Conservation (phyloP, 768 basidiomycete species). For the Hypholoma fasciculare region DNA sequence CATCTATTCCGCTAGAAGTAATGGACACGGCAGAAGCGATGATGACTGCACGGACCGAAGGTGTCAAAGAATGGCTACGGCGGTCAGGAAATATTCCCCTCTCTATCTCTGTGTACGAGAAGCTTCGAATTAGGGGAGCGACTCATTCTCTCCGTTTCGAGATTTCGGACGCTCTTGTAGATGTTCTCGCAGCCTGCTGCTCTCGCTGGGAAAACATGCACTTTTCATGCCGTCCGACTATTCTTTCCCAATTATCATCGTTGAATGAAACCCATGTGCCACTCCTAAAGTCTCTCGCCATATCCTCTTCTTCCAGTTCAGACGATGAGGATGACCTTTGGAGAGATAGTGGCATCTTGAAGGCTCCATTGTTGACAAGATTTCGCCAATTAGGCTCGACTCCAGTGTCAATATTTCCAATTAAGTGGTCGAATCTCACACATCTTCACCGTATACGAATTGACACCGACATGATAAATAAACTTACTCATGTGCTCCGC, state of each 20-base stretch:
- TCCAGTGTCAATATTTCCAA: not conserved
- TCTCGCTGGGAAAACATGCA: not conserved
- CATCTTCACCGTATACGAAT: not conserved
- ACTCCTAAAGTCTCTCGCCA: not conserved
- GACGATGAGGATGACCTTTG: not conserved
- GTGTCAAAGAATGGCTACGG: not conserved
- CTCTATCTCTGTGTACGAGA: not conserved
- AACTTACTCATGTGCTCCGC: not conserved
- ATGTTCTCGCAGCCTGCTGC: not conserved
- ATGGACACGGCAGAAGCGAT: not conserved
- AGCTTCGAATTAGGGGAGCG: not conserved
- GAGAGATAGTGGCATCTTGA: not conserved
- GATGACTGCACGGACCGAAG: not conserved
- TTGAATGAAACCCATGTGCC: not conserved
- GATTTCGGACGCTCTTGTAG: not conserved
- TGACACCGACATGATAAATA: not conserved
- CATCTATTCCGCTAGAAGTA: not conserved
- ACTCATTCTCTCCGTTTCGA: not conserved
- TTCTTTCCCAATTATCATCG: not conserved
- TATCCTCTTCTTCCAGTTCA: not conserved
- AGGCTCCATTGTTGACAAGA: not conserved
- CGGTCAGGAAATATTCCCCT: not conserved
- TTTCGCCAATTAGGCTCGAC: not conserved
- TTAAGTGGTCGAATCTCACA: not conserved
- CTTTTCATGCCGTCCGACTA: not conserved